These are phyloP conservation scores for Alternaria solani DNA, from an alignment of 2,329 filamentous ascomycete species.

Conservation along the genomic window DNA sequence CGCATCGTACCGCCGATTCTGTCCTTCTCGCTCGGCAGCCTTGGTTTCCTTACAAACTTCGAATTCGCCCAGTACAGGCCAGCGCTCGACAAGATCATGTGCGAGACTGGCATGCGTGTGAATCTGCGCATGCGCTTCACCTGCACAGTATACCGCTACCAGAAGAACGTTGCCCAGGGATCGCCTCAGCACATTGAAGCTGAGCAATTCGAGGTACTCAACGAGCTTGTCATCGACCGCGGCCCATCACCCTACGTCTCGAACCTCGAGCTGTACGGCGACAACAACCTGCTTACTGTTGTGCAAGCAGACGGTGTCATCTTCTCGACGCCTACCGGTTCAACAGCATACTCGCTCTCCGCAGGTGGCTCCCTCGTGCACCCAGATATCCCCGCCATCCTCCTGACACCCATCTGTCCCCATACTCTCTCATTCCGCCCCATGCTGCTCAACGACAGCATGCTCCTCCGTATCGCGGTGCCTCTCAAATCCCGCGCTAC, in stretches of 20 bases:
- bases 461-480: constrained; percentile 88
- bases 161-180: constrained; percentile 52
- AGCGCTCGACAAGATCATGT: constrained; percentile 89
- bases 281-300: constrained; percentile 92
- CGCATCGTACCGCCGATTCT: constrained; percentile 84
- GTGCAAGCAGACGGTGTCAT: constrained; percentile 98
- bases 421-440: constrained; percentile 96
- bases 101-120: constrained; percentile 93
- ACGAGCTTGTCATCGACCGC: constrained; percentile 97
- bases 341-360: constrained; percentile 92
- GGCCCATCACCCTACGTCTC: constrained; percentile 97
- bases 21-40: constrained; percentile 82
- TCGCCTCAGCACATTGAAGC: constrained; percentile 78
- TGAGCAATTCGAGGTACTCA: constrained; percentile 97
- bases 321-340: constrained; percentile 91
- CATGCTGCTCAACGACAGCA: constrained; percentile 96
- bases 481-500: constrained; percentile 86
- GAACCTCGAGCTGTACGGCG: constrained; percentile 93
- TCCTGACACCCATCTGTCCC: constrained; percentile 96
- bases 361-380: constrained; percentile 95
- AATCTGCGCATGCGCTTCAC: constrained; percentile 99
- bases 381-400: constrained; percentile 94
- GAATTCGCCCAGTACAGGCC: constrained; percentile 88
- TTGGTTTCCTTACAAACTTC: constrained; percentile 89
- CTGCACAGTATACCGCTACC: constrained; percentile 88